These are phyloP conservation scores for Colletotrichum sp. DNA, from an alignment of 2,329 filamentous ascomycete species.

Conservation along the genomic window DNA sequence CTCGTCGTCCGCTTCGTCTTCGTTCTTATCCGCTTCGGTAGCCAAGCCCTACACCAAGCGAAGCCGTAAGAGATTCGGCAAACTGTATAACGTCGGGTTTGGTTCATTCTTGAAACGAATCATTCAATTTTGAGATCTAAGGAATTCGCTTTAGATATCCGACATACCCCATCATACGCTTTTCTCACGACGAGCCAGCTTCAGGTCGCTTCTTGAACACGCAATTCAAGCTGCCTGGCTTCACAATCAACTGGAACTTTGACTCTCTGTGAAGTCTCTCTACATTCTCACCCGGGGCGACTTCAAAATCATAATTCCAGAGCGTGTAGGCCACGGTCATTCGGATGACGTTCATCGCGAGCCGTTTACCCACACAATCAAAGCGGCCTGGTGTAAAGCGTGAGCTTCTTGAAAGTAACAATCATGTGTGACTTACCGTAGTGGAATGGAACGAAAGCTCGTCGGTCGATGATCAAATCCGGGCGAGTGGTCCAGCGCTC, in stretches of 20 bases:
- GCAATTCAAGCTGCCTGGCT: conserved; percentile 7
- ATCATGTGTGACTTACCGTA: not conserved
- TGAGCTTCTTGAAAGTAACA: not conserved
- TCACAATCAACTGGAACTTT: conserved; percentile 7
- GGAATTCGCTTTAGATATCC: no score
- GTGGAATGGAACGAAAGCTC: conserved; percentile 15
- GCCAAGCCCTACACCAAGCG: no score
- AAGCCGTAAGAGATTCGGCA: no score
- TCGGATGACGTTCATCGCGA: conserved; percentile 9
- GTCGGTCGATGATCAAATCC: conserved; percentile 24
- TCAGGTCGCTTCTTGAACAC: conserved; percentile 1
- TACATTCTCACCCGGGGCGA: conserved; percentile 14
- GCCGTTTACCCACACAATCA: conserved; percentile 12
- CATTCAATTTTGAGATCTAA: no score
- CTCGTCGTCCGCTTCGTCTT: no score
- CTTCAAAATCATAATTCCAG: conserved; percentile 17
- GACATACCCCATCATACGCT: no score
- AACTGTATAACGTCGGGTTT: no score
- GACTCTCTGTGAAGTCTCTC: not conserved
- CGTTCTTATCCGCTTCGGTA: no score
- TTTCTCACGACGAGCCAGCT: not conserved
- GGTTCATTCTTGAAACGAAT: no score
- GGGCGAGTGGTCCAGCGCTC: conserved; percentile 27
- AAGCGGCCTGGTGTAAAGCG: not conserved
- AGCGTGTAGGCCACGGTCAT: conserved; percentile 14